Base-by-base conservation (phyloP, 768 basidiomycete species). In the Gloeostereum incarnatum region DNA sequence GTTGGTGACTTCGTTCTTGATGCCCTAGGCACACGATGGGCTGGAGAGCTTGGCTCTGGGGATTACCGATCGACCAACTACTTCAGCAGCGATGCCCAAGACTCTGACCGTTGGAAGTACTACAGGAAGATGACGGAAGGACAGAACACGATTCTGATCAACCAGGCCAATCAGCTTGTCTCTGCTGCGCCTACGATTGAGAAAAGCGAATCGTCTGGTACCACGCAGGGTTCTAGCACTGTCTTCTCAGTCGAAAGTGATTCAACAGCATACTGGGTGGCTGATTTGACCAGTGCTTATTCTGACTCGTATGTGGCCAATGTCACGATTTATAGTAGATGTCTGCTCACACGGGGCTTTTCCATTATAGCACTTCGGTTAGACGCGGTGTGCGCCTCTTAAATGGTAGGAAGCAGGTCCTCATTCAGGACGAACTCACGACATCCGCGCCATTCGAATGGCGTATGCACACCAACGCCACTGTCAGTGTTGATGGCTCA, bases 91-190 rank as follows among this genome's bases (percentile, higher is more conserved):
- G 89, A 87, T 46, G 53, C 57, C 0, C 90, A 93, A 56, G 61
- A 67, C 42, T 71, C 78, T 30, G 54, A 63, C 18, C 72, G 94
- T 39, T 98, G 92, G 93, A 51, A 74, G 45, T 98, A 94, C 64
- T 99, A 96, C 69, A 75, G 92, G 55, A 98, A 93, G 71, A 78
- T 81, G 62, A 96, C 94, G 3, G 89, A 94, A 59, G 94, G 96
- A 3, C 94, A 99, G 66, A 99, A 98, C 66, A 91, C 91, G 5
- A 68, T 99, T 46, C 52, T 93, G 36, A 69, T 96, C 47, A 71
- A 71, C 49, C 62, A 65, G 44, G 55, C 61, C 23, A 97, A 98
- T 64, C 96, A 99, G 62, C 70, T 79, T 42, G 87, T 94, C 31
- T 56, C 63, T n/a, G 75, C 73, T 16, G 66, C 72, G 3, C 83